These are phyloP conservation scores for Naumovozyma castellii DNA, from an alignment of 805 yeast genomes.

Conservation along the genomic window DNA sequence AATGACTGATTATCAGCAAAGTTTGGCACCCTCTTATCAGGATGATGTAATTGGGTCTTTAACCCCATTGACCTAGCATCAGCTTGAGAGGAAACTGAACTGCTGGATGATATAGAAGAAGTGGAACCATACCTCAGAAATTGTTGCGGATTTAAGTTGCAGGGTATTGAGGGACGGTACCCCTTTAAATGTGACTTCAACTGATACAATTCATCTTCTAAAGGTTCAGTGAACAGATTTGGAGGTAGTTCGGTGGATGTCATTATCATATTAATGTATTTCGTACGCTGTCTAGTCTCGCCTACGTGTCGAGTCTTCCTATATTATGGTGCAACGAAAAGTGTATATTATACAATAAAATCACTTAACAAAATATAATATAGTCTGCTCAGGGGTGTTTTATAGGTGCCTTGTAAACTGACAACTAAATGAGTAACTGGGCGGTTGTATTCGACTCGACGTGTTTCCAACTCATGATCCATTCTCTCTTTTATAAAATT, in stretches of 20 bases:
- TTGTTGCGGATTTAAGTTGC: constrained; percentile 1
- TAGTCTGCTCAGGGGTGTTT: too few species aligned
- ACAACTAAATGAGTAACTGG: background rate
- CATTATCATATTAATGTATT: constrained; percentile 7
- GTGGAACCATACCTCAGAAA: background rate
- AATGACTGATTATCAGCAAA: background rate
- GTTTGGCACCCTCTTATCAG: background rate
- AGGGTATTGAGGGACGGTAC: background rate
- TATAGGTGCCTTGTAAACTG: too few species aligned
- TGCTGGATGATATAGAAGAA: background rate
- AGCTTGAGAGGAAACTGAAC: constrained; percentile 1
- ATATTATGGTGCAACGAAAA: too few species aligned
- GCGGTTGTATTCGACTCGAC: background rate
- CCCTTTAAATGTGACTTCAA: constrained; percentile 1
- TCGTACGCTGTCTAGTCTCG: too few species aligned
- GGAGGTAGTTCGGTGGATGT: constrained; percentile 10
- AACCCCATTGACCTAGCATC: background rate
- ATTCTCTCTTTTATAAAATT: background rate
- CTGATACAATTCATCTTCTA: constrained; percentile 18
- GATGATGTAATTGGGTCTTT: background rate
- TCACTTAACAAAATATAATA: too few species aligned
- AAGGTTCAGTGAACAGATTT: constrained; percentile 16
- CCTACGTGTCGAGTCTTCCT: too few species aligned
- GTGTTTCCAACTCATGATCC: background rate
- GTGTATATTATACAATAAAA: too few species aligned